Evolutionary conservation across 495 filamentous ascomycete genomes (phyloP), one percentile per base, ranked within the genome.

Genomic region (Filosporella fistucella): DNA sequence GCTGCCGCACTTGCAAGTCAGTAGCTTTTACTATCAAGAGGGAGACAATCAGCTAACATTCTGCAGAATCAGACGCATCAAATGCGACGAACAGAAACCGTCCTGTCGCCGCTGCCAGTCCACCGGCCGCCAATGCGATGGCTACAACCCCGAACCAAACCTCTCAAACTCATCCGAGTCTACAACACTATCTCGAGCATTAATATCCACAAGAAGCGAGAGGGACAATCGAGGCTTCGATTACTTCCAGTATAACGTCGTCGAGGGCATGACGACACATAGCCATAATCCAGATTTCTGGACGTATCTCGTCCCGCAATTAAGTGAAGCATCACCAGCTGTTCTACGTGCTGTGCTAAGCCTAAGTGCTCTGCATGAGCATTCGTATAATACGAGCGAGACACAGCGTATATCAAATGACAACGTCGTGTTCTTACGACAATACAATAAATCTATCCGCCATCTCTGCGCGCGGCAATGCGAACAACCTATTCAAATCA

Each of bases 21-120:
- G 33, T 34, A 20, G 4, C 18, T 24, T 33, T n/a, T 10, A 5
- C 21, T 26, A 17, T 39, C 46, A 16, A 4, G 3, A 11, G 17
- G 2, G 9, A 23, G 12, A 40, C 13, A 5, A 25, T 2, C 21
- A 24, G 21, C 32, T 38, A 1, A 39, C 22, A 3, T 3, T 14
- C 11, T 26, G 20, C 34, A 33, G 52, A 39, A 30, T 61, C 36
- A 5, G 49, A 26, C 4, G 35, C 16, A 23, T 56, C 36, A 36
- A 56, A 48, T 25, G 52, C 52, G 25, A 61, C 42, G n/a, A 63
- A 57, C 14, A 40, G 62, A 24, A 53, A 32, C 47, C 44, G 4
- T 9, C n/a, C 10, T 52, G 49, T 16, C 8, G n/a, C 7, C 18
- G 26, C 12, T 49, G 42, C 25, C 18, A 35, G 20, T 23, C n/a